These are phyloP conservation scores for Russula virescens DNA, from an alignment of 768 basidiomycete species.

Conservation along the genomic window DNA sequence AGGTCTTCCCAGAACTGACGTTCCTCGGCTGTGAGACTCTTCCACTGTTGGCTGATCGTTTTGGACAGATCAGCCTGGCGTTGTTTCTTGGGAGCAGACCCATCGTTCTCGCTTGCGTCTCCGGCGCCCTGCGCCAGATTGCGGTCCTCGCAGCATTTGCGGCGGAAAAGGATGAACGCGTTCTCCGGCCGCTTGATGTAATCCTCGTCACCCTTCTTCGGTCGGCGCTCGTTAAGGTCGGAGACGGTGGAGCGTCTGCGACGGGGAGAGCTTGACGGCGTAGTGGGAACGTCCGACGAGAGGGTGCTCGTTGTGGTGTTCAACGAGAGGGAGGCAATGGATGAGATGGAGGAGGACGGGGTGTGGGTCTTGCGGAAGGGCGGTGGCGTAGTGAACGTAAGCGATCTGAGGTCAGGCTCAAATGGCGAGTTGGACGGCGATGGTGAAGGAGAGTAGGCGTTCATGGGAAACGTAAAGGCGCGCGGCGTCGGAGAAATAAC, in stretches of 20 bases:
- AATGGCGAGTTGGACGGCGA: slow-evolving; percentile 66
- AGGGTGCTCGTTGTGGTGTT: slow-evolving; percentile 28
- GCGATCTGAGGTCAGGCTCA: slow-evolving; percentile 56
- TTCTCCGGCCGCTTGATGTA: slow-evolving; percentile 83
- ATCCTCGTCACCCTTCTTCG: slow-evolving; percentile 69
- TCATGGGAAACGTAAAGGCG: slow-evolving; percentile 56
- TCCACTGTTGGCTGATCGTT: slow-evolving; percentile 80
- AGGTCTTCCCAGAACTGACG: slow-evolving; percentile 67
- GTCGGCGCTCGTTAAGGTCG: slow-evolving; percentile 34
- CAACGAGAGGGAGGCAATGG: slow-evolving; percentile 34
- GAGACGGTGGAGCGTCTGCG: slow-evolving; percentile 34
- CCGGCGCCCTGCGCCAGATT: slow-evolving; percentile 47
- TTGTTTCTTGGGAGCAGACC: slow-evolving; percentile 51
- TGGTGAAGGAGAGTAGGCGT: slow-evolving; percentile 43
- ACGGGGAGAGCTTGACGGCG: slow-evolving; percentile 28
- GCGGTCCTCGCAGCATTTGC: slow-evolving; percentile 70
- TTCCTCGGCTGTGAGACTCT: slow-evolving; percentile 58
- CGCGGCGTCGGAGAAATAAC: slow-evolving; percentile 64
- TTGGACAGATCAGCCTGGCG: slow-evolving; percentile 76
- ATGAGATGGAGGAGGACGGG: slow-evolving; percentile 39
- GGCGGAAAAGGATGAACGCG: slow-evolving; percentile 79
- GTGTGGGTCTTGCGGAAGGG: slow-evolving; percentile 34
- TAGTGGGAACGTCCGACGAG: slow-evolving; percentile 24
- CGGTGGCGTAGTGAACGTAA: slow-evolving; percentile 41
- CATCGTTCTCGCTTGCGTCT: slow-evolving; percentile 24